Percentiles rank a stretch among this genome's conserved stretches.
phyloP scores from a whole-genome alignment of 331 rosid species.

The Phaseolus coccineus region DNA sequence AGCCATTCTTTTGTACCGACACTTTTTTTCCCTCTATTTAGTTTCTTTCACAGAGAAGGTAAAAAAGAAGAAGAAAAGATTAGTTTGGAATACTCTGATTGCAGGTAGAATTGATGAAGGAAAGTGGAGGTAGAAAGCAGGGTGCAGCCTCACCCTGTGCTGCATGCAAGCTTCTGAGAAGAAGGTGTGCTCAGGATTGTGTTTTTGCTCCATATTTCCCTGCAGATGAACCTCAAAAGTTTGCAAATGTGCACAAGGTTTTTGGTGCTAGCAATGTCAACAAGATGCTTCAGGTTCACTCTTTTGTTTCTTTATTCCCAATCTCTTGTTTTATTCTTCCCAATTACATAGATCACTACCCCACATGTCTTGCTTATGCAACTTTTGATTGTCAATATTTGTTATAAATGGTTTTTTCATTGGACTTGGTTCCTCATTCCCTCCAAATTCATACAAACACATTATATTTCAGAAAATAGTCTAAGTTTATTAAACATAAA shows the following conservation, averaged over 20 bases:
- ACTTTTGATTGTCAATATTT: background rate
- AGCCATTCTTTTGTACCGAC: background rate
- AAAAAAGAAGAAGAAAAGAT: background rate
- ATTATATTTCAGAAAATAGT: background rate
- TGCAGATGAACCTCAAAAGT: slow-evolving; percentile 72
- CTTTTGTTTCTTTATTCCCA: slow-evolving; percentile 13
- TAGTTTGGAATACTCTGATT: background rate
- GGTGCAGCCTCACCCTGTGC: slow-evolving; percentile 77
- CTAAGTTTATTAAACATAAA: background rate
- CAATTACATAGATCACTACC: background rate
- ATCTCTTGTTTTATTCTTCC: too few relatives aligned
- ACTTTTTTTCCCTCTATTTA: background rate
- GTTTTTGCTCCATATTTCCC: slow-evolving; percentile 82
- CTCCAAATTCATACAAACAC: background rate
- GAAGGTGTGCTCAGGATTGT: slow-evolving; percentile 72
- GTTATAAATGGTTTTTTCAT: background rate
- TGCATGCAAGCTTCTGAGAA: slow-evolving; percentile 72
- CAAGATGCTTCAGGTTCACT: slow-evolving; percentile 73
- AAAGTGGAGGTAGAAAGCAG: slow-evolving; percentile 63
- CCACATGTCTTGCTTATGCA: slow-evolving; percentile 25
- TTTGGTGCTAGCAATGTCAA: slow-evolving; percentile 84
- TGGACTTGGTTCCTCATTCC: slow-evolving; percentile 14
- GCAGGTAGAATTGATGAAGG: slow-evolving; percentile 33
- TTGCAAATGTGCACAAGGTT: slow-evolving; percentile 75
- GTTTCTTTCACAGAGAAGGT: background rate